These are phyloP conservation scores for Besnoitia besnoiti DNA, from an alignment of 169 alveolate species.

Conservation along the genomic window DNA sequence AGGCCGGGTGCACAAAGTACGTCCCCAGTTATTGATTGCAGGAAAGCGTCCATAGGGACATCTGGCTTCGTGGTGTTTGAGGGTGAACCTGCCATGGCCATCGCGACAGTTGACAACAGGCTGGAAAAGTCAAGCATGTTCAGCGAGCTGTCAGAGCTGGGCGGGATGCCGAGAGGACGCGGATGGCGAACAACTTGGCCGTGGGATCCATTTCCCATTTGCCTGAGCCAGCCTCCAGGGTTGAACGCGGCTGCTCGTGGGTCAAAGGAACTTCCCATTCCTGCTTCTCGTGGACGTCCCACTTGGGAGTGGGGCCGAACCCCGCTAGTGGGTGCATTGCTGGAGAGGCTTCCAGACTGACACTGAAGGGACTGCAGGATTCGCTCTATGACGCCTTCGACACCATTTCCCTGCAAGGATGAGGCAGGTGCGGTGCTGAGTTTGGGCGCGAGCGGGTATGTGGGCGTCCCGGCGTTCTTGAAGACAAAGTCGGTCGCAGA, in stretches of 20 bases:
- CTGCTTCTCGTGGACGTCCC: neutral
- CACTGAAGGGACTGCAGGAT: conserved; percentile 24
- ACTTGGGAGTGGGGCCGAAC: neutral
- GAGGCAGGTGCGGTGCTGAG: neutral
- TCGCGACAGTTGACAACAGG: conserved; percentile 26
- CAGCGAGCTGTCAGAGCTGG: neutral
- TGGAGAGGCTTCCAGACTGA: neutral
- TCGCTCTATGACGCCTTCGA: neutral
- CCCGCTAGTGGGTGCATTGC: neutral
- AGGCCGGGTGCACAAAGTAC: neutral
- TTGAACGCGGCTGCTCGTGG: neutral
- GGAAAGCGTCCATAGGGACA: neutral
- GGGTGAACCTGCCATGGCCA: conserved; percentile 32
- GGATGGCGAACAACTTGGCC: neutral
- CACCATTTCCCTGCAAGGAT: neutral
- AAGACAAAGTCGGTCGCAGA: neutral
- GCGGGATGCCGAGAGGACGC: neutral
- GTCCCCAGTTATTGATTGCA: neutral
- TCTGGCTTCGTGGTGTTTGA: neutral
- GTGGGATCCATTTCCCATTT: neutral
- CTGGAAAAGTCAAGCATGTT: conserved; percentile 10
- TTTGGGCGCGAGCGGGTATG: neutral
- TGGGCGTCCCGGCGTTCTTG: neutral
- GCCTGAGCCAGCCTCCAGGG: neutral
- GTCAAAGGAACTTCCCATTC: neutral